These are phyloP conservation scores for Debaryomyces robertsiae DNA, from an alignment of 1,139 yeast genomes.

Conservation along the genomic window DNA sequence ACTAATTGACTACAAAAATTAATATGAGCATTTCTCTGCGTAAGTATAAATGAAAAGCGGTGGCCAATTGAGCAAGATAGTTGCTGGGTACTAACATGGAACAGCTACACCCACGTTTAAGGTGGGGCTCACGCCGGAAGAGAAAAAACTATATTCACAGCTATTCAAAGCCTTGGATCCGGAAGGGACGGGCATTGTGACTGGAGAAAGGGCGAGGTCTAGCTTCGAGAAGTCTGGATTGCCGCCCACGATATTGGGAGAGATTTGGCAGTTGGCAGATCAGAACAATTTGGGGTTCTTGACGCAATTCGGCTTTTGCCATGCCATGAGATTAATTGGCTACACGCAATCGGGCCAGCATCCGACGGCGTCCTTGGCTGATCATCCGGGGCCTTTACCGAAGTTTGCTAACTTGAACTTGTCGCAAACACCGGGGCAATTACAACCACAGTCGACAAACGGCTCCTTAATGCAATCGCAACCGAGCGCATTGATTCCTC, in stretches of 20 bases:
- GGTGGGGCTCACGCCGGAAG: conserved; percentile 72
- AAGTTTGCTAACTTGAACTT: conserved; percentile 45
- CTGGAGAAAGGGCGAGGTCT: conserved; percentile 88
- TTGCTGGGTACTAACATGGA: conserved; percentile 11
- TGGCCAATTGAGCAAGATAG: background rate
- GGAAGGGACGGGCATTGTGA: conserved; percentile 76
- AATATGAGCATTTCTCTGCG: conserved; percentile 32
- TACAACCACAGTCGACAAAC: conserved; percentile 42
- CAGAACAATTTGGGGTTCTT: conserved; percentile 81
- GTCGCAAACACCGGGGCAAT: conserved; percentile 21
- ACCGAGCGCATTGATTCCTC: conserved; percentile 42
- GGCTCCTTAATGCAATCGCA: conserved; percentile 53
- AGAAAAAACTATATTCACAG: conserved; percentile 69
- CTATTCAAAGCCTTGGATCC: conserved; percentile 80
- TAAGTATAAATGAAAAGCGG: conserved; percentile 20
- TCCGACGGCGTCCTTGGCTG: conserved; percentile 53
- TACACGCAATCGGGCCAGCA: conserved; percentile 78
- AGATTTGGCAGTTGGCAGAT: conserved; percentile 94
- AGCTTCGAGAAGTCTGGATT: conserved; percentile 86
- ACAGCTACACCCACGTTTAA: conserved; percentile 39
- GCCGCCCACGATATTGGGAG: conserved; percentile 77
- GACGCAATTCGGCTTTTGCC: conserved; percentile 77
- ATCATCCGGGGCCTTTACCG: conserved; percentile 60
- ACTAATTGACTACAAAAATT: conserved; percentile 5
- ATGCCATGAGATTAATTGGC: conserved; percentile 88